phyloP scores from a whole-genome alignment of 495 filamentous ascomycete species.

The Annulohypoxylon bovei region DNA sequence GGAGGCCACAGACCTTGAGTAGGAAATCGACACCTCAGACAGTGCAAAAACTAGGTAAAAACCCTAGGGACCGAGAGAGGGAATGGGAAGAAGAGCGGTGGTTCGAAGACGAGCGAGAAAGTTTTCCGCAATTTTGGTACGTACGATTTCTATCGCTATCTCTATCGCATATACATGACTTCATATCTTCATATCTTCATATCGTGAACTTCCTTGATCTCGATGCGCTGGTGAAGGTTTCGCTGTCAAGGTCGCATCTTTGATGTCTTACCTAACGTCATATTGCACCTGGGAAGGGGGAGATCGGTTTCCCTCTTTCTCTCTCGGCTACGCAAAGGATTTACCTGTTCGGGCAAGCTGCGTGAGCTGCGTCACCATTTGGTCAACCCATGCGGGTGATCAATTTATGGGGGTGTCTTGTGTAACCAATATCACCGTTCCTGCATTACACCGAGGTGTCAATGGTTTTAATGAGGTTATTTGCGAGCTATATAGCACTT shows the following conservation, averaged over 20 bases:
- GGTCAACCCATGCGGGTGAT: conserved; percentile 47
- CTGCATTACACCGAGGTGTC: conserved; percentile 50
- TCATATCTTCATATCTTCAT: conserved; percentile 6
- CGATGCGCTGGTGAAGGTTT: conserved; percentile 19
- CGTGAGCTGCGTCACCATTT: conserved; percentile 55
- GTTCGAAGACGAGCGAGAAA: conserved; percentile 60
- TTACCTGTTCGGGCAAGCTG: conserved; percentile 50
- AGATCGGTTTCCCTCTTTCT: conserved; percentile 34
- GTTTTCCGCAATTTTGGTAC: conserved; percentile 63
- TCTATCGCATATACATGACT: neutral
- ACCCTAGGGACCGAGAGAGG: conserved; percentile 55
- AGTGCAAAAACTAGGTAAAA: conserved; percentile 55
- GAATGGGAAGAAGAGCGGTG: conserved; percentile 58
- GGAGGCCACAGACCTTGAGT: conserved; percentile 51
- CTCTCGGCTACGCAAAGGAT: conserved; percentile 20
- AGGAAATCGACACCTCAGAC: conserved; percentile 53
- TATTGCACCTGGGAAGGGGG: conserved; percentile 35
- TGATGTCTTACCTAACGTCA: conserved; percentile 34
- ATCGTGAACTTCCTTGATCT: conserved; percentile 7
- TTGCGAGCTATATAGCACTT: conserved; percentile 3
- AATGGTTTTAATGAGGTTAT: conserved; percentile 13
- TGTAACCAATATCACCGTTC: conserved; percentile 49
- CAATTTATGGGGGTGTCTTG: conserved; percentile 51
- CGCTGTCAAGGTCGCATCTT: conserved; percentile 13
- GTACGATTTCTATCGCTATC: conserved; percentile 30